These are phyloP conservation scores for Nemania sp. DNA, from an alignment of 2,329 filamentous ascomycete species.

Conservation along the genomic window DNA sequence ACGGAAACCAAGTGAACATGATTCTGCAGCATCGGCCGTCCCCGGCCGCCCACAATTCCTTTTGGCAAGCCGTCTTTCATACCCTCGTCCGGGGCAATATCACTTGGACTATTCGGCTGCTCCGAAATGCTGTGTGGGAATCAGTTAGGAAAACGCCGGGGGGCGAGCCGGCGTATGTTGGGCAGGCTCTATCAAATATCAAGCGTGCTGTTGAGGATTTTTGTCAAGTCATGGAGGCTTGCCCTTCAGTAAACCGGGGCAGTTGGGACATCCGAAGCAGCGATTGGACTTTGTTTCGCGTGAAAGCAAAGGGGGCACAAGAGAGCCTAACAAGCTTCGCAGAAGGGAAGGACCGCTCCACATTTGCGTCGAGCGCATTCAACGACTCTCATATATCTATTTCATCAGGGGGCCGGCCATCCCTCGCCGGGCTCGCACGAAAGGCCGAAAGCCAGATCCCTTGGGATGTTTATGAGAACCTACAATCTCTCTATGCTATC, in stretches of 20 bases:
- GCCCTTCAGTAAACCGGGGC: conserved; percentile 68
- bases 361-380: conserved; percentile 38
- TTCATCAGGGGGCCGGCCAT: conserved; percentile 48
- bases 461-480: conserved; percentile 85
- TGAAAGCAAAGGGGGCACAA: conserved; percentile 69
- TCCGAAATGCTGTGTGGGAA: conserved; percentile 78
- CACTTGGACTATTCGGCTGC: conserved; percentile 63
- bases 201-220: conserved; percentile 71
- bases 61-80: conserved; percentile 83
- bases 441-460: conserved; percentile 86
- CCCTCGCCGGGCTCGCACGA: conserved; percentile 67
- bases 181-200: conserved; percentile 76
- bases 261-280: conserved; percentile 78
- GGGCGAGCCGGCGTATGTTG: conserved; percentile 69
- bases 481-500: conserved; percentile 79
- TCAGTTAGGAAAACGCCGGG: conserved; percentile 70
- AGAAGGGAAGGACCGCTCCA: conserved; percentile 66
- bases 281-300: conserved; percentile 84
- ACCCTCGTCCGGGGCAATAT: conserved; percentile 77
- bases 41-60: conserved; percentile 74
- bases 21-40: conserved; percentile 68
- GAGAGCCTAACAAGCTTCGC: conserved; percentile 76
- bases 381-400: conserved; percentile 40
- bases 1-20: conserved; percentile 66
- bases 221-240: conserved; percentile 70